Evolutionary conservation across 768 basidiomycete species (phyloP).

Genomic region (Artomyces pyxidatus): DNA sequence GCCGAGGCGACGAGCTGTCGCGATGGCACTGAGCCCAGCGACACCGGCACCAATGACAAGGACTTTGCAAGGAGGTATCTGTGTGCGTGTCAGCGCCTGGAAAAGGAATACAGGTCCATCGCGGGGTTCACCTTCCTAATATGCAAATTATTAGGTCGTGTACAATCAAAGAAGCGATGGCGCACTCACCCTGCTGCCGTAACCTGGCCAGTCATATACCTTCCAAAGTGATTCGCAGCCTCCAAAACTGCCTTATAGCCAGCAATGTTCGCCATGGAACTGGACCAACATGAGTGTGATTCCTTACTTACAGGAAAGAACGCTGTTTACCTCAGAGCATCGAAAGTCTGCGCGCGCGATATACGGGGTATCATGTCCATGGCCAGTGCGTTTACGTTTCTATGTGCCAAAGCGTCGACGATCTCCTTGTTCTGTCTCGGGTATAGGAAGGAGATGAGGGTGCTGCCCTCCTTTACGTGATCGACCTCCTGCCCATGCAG

Average conservation of each 20-base stretch:
- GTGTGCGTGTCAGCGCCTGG: background rate
- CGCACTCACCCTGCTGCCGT: conserved; percentile 76
- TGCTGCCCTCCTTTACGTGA: conserved; percentile 62
- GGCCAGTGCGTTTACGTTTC: conserved; percentile 67
- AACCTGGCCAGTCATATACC: conserved; percentile 86
- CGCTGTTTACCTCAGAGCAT: conserved; percentile 61
- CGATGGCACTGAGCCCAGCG: conserved; percentile 82
- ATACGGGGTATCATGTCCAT: conserved; percentile 94
- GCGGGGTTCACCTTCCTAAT: conserved; percentile 37
- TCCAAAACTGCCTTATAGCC: conserved; percentile 90
- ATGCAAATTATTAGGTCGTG: background rate
- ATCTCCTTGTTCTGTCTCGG: conserved; percentile 73
- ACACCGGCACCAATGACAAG: conserved; percentile 86
- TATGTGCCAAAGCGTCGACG: conserved; percentile 59
- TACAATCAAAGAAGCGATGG: conserved; percentile 3
- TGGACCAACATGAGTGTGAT: conserved; percentile 20
- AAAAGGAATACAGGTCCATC: background rate
- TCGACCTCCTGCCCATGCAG: conserved; percentile 52
- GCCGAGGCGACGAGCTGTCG: conserved; percentile 75
- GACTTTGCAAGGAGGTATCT: conserved; percentile 85
- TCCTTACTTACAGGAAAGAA: background rate
- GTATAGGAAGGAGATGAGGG: conserved; percentile 78
- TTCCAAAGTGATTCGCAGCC: conserved; percentile 82
- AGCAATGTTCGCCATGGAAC: conserved; percentile 93
- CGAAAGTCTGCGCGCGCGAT: conserved; percentile 84